Base-by-base conservation (phyloP, 2,329 filamentous ascomycete genomes). In the Torrubiella hemipterigena region DNA sequence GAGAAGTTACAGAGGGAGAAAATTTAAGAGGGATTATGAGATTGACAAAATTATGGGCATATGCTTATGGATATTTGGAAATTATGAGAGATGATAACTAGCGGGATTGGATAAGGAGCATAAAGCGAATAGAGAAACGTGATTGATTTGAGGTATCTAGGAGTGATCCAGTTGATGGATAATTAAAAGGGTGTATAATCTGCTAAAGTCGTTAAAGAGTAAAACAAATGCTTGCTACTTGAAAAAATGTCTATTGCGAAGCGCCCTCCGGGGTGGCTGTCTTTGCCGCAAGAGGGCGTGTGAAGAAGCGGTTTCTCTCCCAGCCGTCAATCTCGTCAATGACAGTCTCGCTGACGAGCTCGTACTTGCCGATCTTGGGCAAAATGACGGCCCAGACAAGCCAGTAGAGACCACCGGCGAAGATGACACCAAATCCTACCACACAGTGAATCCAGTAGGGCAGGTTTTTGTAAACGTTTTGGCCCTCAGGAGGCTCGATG, bases 251-350 rank as follows among this genome's bases (percentile, higher is more conserved):
- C 28, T 20, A 29, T 29, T 35, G 31, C 27, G 28, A 16, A 22
- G 25, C 22, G 20, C 21, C 15, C 20, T 18, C 17, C 9, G 8
- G 17, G 15, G n/a, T 15, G 9, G 17, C 15, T 6, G 2, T n/a
- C 15, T 12, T 18, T 16, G 10, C 12, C 5, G 35, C 38, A 19
- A 47, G 33, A 5, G 67, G 64, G 38, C 57, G 48, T 35, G 48
- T 58, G 3, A 58, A 51, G 43, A 77, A 76, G 3, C 68, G 59
- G 32, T 56, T 70, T 19, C 68, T 57, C 41, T 73, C 72, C 75
- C 75, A 79, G 2, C 75, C 73, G 46, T 79, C 74, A 25, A 69
- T 61, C 0, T 61, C 61, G 37, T 73, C 68, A 7, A 77, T 50
- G 3, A 63, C 48, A 0, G 55, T 60, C 49, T 75, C 66, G 34